Percentiles rank a stretch among this genome's conserved stretches.
Conservation (phyloP, 805 yeast genomes). For the Suhomyces canberraensis region DNA sequence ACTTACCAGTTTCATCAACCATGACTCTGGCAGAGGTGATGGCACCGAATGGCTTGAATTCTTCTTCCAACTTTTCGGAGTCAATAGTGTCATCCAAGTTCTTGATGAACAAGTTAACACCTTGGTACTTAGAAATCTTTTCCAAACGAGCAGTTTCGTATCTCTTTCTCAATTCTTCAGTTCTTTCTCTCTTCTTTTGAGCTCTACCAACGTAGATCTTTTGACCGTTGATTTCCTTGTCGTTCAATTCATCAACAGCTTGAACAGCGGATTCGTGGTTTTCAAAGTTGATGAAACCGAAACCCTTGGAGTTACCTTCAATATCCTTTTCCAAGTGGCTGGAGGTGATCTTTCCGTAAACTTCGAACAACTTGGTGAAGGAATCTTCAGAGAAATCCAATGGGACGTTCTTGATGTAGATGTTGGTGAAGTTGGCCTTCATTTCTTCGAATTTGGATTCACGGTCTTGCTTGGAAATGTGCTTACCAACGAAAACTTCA, state of each 20-base stretch:
- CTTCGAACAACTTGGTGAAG: slow-evolving; percentile 66
- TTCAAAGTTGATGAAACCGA: slow-evolving; percentile 92
- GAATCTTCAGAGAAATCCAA: slow-evolving; percentile 66
- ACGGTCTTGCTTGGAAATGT: slow-evolving; percentile 89
- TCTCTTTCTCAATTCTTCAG: slow-evolving; percentile 92
- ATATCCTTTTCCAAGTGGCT: slow-evolving; percentile 73
- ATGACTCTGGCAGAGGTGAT: slow-evolving; percentile 95
- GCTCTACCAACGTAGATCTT: slow-evolving; percentile 95
- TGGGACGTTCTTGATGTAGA: slow-evolving; percentile 88
- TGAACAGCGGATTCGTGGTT: slow-evolving; percentile 81
- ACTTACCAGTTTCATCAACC: slow-evolving; percentile 91
- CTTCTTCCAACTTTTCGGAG: slow-evolving; percentile 88
- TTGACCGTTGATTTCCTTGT: slow-evolving; percentile 79
- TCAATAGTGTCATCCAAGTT: slow-evolving; percentile 92
- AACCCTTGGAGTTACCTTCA: slow-evolving; percentile 90
- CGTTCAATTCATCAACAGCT: slow-evolving; percentile 92
- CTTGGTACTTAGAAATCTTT: slow-evolving; percentile 91
- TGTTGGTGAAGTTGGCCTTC: slow-evolving; percentile 92
- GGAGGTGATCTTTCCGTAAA: slow-evolving; percentile 80
- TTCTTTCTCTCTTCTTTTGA: slow-evolving; percentile 97
- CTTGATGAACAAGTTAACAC: slow-evolving; percentile 94
- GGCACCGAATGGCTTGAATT: slow-evolving; percentile 88
- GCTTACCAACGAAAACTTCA: slow-evolving; percentile 94
- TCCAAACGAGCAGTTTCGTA: slow-evolving; percentile 90
- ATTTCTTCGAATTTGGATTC: slow-evolving; percentile 86